phyloP scores from a whole-genome alignment of 2,329 filamentous ascomycete genomes.

The Penicillium sp. region DNA sequence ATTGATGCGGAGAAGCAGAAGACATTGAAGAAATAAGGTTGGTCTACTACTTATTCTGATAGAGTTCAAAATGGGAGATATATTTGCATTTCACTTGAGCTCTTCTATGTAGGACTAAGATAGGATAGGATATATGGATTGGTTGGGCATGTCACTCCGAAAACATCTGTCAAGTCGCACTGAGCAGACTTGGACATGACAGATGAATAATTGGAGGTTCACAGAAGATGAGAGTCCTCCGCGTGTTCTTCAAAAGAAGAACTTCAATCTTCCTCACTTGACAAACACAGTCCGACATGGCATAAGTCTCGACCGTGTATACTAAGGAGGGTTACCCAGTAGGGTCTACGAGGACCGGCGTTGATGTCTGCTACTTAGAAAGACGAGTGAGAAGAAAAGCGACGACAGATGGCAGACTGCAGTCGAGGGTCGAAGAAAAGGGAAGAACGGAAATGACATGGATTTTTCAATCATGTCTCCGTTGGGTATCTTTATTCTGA shows the following conservation, averaged over 20 bases:
- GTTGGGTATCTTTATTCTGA: constrained; percentile 10
- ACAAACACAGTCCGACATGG: constrained; percentile 47
- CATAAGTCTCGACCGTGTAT: constrained; percentile 42
- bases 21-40: constrained; percentile 58
- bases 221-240: constrained; percentile 28
- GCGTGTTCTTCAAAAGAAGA: constrained; percentile 19
- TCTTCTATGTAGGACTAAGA: no score
- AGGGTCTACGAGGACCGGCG: constrained; percentile 1
- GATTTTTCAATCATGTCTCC: constrained; percentile 5
- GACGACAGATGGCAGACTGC: not conserved
- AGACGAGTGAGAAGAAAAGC: not conserved
- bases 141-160: constrained; percentile 24
- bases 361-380: not conserved
- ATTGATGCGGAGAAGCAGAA: constrained; percentile 92
- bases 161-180: constrained; percentile 17
- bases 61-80: constrained; percentile 1
- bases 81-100: not conserved
- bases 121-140: not conserved
- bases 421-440: not conserved
- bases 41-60: not conserved
- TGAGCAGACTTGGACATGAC: constrained; percentile 14
- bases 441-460: not conserved
- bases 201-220: constrained; percentile 25
- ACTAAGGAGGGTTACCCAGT: constrained; percentile 36
- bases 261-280: constrained; percentile 41